Evolutionary conservation across 106 monocot species (phyloP).

Genomic region (Vanilla planifolia): DNA sequence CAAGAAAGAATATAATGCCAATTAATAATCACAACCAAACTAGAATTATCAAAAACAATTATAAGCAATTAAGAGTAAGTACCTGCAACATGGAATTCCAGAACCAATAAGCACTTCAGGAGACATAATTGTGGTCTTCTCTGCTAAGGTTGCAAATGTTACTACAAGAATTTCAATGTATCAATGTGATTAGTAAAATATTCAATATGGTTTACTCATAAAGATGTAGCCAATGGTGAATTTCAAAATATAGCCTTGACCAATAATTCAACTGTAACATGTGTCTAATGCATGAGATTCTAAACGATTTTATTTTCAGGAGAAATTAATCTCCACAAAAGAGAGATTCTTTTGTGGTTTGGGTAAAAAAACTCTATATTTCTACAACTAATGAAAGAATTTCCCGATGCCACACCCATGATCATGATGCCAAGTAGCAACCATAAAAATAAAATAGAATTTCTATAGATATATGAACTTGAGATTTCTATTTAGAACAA

Average conservation of each 20-base stretch:
- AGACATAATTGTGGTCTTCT: slow-evolving; percentile 95
- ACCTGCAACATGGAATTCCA: slow-evolving; percentile 99
- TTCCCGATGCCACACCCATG: no score
- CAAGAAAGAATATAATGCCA: slow-evolving; percentile 1
- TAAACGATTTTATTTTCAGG: no score
- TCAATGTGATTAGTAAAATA: slow-evolving; percentile 1
- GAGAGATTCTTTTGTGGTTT: no score
- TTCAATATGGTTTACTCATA: background rate
- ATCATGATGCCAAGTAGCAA: background rate
- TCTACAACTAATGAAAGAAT: no score
- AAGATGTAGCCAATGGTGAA: no score
- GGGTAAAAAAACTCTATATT: no score
- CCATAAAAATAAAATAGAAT: background rate
- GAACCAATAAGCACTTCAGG: slow-evolving; percentile 82
- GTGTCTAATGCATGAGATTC: no score
- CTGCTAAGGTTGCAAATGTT: slow-evolving; percentile 73
- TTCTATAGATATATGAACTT: background rate
- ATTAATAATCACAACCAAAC: background rate
- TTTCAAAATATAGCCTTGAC: no score
- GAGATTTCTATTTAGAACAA: background rate
- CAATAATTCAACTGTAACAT: no score
- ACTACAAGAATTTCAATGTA: slow-evolving; percentile 40
- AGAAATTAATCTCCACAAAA: no score
- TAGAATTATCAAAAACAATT: background rate
- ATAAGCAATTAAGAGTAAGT: slow-evolving; percentile 3